phyloP scores from a whole-genome alignment of 1,284 basidiomycete genomes.

The Apiotrichum veenhuisii region DNA sequence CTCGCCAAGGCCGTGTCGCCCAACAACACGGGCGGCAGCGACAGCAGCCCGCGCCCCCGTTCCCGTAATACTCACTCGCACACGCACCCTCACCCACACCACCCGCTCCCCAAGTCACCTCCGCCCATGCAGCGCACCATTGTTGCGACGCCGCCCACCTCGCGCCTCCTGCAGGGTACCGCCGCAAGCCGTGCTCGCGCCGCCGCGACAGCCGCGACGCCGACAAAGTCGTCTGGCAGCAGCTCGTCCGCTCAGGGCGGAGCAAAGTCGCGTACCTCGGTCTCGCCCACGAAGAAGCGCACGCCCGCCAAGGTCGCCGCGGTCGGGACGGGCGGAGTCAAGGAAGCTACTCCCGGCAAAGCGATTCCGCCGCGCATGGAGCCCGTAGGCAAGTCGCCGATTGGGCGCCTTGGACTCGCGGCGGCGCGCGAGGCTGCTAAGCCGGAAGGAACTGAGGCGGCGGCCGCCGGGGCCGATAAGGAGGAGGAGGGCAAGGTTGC shows the following conservation, averaged over 20 bases:
- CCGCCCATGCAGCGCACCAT: constrained; percentile 1
- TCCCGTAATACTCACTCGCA: neutral
- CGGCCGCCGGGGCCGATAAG: neutral
- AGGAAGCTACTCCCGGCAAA: neutral
- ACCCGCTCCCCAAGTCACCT: neutral
- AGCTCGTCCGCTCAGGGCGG: neutral
- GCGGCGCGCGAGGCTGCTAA: constrained; percentile 6
- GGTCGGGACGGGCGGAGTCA: neutral
- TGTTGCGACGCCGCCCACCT: constrained; percentile 1
- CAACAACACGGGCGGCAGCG: neutral
- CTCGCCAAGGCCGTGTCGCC: constrained; percentile 8
- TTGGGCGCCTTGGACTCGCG: constrained; percentile 9
- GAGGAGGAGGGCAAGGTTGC: neutral
- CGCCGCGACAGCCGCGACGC: constrained; percentile 3
- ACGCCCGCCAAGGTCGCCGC: neutral
- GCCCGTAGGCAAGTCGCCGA: neutral
- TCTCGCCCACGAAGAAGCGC: neutral
- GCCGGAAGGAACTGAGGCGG: neutral
- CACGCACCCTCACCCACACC: neutral
- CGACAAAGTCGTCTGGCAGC: neutral
- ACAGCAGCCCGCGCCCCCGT: neutral
- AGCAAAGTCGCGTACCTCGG: neutral
- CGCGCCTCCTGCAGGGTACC: constrained; percentile 18
- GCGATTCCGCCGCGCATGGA: neutral
- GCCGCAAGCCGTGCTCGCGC: constrained; percentile 17